Conservation (phyloP, 345 rosid genomes). For the Cardamine chenopodiifolia region DNA sequence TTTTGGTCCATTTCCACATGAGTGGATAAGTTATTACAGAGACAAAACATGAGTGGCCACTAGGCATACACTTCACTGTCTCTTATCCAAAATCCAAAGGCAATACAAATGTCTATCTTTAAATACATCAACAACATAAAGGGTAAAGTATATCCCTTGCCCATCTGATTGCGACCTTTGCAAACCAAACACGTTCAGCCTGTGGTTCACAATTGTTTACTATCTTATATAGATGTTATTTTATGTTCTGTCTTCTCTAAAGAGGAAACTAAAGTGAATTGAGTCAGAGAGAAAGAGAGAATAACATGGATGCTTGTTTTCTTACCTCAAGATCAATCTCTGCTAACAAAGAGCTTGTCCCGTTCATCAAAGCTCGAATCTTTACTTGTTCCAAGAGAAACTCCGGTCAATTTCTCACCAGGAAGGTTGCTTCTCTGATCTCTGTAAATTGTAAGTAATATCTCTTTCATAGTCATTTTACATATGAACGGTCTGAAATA, state of each 20-base stretch:
- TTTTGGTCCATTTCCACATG: slow-evolving; percentile 1
- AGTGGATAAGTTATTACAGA: slow-evolving; percentile 21
- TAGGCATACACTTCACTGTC: slow-evolving; percentile 34
- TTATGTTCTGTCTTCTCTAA: slow-evolving; percentile 9
- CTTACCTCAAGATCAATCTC: slow-evolving; percentile 65
- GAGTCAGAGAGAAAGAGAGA: slow-evolving; percentile 14
- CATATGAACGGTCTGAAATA: background rate
- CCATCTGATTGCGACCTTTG: slow-evolving; percentile 47
- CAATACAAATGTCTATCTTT: slow-evolving; percentile 33
- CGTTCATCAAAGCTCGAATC: slow-evolving; percentile 49
- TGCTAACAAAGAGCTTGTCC: slow-evolving; percentile 45
- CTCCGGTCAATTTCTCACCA: slow-evolving; percentile 37
- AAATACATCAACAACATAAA: slow-evolving; percentile 20
- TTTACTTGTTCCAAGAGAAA: slow-evolving; percentile 49
- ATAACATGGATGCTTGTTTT: slow-evolving; percentile 73
- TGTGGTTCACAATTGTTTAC: slow-evolving; percentile 52
- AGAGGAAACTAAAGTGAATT: slow-evolving; percentile 29
- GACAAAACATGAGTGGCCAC: slow-evolving; percentile 35
- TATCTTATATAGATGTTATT: slow-evolving; percentile 27
- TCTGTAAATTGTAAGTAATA: slow-evolving; percentile 54
- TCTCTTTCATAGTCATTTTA: slow-evolving; percentile 2
- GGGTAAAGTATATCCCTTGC: slow-evolving; percentile 48
- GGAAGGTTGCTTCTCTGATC: slow-evolving; percentile 45
- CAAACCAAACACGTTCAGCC: slow-evolving; percentile 25
- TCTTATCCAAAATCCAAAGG: slow-evolving; percentile 43